Evolutionary conservation across 345 rosid species (phyloP).

Genomic region (Syzygium grande): DNA sequence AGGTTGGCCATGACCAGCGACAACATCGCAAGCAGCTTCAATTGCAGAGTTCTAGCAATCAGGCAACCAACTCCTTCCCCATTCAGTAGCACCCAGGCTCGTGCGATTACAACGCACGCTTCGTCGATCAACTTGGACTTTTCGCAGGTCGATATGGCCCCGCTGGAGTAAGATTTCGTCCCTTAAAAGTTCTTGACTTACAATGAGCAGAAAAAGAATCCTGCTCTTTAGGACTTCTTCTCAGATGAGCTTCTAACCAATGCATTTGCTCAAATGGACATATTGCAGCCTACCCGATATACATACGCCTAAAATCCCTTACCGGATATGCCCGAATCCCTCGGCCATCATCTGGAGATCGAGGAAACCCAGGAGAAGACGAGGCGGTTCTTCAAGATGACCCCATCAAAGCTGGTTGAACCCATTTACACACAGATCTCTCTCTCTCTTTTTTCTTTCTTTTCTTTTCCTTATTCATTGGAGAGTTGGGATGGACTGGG

Average conservation of each 20-base stretch:
- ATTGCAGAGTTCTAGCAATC: slow-evolving; percentile 35
- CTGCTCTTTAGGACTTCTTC: not conserved
- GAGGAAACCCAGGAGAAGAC: slow-evolving; percentile 39
- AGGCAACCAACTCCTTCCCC: slow-evolving; percentile 16
- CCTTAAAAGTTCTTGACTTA: not conserved
- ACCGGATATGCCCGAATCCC: slow-evolving; percentile 61
- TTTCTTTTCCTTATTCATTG: not conserved
- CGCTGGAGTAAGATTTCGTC: slow-evolving; percentile 16
- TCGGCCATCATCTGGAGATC: slow-evolving; percentile 79
- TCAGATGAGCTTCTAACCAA: not conserved
- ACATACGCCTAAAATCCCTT: slow-evolving; percentile 57
- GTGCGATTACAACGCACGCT: not conserved
- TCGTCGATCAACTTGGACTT: slow-evolving; percentile 16
- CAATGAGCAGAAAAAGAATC: not conserved
- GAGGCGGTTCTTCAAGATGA: slow-evolving; percentile 2
- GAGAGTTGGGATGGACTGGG: not conserved
- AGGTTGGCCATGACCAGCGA: slow-evolving; percentile 29
- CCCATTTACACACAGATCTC: not conserved
- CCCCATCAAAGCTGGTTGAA: not conserved
- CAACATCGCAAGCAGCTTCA: slow-evolving; percentile 18
- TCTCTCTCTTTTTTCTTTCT: not conserved
- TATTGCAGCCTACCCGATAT: slow-evolving; percentile 52
- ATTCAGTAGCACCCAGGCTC: not conserved
- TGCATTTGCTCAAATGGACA: not conserved
- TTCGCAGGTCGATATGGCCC: slow-evolving; percentile 23